Conservation (phyloP, 73 alveolate genomes). For the Tetrahymena elliotti region DNA sequence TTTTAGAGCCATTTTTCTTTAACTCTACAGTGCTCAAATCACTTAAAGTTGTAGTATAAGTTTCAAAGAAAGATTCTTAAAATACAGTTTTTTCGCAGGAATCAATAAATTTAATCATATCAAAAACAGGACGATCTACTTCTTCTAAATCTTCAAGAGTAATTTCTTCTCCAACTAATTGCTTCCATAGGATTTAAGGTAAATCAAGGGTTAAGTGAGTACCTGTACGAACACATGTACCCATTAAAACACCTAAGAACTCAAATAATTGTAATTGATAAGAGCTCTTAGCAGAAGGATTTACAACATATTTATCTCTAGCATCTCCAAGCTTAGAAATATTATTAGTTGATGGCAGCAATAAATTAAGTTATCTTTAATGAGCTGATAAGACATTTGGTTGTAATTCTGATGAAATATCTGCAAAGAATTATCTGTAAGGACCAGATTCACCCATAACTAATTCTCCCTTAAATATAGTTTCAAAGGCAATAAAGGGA, state of each 20-base stretch:
- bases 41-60: slow-evolving; percentile 58
- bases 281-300: slow-evolving; percentile 70
- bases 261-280: slow-evolving; percentile 77
- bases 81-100: slow-evolving; percentile 46
- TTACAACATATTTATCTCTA: slow-evolving; percentile 78
- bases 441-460: slow-evolving; percentile 99
- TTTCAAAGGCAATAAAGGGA: slow-evolving; percentile 93
- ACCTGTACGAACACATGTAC: slow-evolving; percentile 93
- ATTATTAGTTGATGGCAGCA: slow-evolving; percentile 84
- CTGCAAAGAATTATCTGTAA: slow-evolving; percentile 94
- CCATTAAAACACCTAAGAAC: slow-evolving; percentile 96
- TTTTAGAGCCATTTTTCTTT: slow-evolving; percentile 56
- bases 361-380: slow-evolving; percentile 47
- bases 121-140: slow-evolving; percentile 84
- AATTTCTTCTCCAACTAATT: slow-evolving; percentile 80
- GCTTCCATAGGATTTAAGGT: slow-evolving; percentile 91
- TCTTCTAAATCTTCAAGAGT: slow-evolving; percentile 81
- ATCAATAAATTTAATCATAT: slow-evolving; percentile 67
- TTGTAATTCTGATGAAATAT: slow-evolving; percentile 83
- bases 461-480: slow-evolving; percentile 89
- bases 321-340: slow-evolving; percentile 70
- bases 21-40: slow-evolving; percentile 76
- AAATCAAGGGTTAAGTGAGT: slow-evolving; percentile 91
- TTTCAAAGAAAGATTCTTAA: slow-evolving; percentile 67
- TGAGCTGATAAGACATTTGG: not conserved